Evolutionary conservation across 1,284 basidiomycete species (phyloP).

Genomic region (Melampsora americana): DNA sequence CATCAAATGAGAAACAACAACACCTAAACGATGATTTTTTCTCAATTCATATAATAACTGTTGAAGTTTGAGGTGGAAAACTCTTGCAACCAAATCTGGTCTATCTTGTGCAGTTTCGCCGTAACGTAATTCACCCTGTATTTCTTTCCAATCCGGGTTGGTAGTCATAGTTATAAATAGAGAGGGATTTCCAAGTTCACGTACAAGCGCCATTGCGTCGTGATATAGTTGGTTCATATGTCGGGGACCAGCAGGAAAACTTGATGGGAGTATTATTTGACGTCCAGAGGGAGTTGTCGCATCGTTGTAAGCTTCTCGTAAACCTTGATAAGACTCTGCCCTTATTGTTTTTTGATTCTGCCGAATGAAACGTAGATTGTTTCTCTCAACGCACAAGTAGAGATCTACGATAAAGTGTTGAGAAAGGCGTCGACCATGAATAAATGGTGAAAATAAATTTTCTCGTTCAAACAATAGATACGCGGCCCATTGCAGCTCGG

Average conservation of each 20-base stretch:
- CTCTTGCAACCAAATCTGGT: neutral
- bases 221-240: slow-evolving; percentile 55
- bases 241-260: slow-evolving; percentile 53
- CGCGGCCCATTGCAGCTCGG: neutral
- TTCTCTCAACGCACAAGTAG: neutral
- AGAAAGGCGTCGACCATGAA: neutral
- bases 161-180: slow-evolving; percentile 57
- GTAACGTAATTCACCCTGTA: slow-evolving; percentile 40
- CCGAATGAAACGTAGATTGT: neutral
- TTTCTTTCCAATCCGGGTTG: slow-evolving; percentile 57
- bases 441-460: neutral
- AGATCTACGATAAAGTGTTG: neutral
- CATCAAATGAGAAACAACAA: neutral
- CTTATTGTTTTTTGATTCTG: neutral
- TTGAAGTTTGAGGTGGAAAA: neutral
- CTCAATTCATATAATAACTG: neutral
- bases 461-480: neutral
- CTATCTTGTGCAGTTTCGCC: neutral
- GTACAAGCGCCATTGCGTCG: slow-evolving; percentile 55
- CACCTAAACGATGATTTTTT: neutral
- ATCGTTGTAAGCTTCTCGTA: neutral
- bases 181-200: slow-evolving; percentile 51
- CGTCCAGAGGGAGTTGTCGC: slow-evolving; percentile 42
- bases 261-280: slow-evolving; percentile 53
- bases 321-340: neutral